Evolutionary conservation across 495 filamentous ascomycete species (phyloP).

Genomic region (Neurospora sp.): DNA sequence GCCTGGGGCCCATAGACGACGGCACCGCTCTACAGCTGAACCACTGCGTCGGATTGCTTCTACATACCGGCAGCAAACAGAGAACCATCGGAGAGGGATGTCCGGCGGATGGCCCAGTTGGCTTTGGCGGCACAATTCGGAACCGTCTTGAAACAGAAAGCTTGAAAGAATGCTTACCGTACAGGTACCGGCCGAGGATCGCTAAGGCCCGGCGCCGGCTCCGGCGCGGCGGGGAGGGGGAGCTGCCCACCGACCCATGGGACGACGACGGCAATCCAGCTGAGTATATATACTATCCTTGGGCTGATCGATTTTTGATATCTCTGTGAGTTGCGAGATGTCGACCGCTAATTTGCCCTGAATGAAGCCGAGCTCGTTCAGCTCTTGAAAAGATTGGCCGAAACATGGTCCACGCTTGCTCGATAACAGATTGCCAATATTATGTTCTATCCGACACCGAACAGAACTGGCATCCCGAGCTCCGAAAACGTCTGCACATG

Average conservation of each 20-base stretch:
- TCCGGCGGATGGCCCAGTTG: neutral
- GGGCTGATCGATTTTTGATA: neutral
- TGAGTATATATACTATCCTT: neutral
- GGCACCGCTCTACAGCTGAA: neutral
- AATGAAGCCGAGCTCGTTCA: neutral
- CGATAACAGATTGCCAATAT: neutral
- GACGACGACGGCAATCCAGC: neutral
- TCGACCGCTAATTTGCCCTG: neutral
- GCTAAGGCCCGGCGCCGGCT: neutral
- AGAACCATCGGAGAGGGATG: neutral
- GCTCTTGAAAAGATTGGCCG: neutral
- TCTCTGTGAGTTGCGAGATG: neutral
- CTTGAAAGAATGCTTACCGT: neutral
- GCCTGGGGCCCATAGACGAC: neutral
- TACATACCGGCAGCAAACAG: neutral
- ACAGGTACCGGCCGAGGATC: neutral
- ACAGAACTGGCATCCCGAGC: neutral
- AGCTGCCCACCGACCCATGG: neutral
- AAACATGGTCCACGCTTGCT: neutral
- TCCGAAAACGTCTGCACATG: neutral
- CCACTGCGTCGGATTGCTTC: neutral
- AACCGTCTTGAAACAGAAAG: neutral
- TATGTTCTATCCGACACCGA: neutral
- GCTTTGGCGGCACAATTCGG: neutral
- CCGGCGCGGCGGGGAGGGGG: neutral